Conservation (phyloP, 208 protist genomes). For the Leishmania arabica region DNA sequence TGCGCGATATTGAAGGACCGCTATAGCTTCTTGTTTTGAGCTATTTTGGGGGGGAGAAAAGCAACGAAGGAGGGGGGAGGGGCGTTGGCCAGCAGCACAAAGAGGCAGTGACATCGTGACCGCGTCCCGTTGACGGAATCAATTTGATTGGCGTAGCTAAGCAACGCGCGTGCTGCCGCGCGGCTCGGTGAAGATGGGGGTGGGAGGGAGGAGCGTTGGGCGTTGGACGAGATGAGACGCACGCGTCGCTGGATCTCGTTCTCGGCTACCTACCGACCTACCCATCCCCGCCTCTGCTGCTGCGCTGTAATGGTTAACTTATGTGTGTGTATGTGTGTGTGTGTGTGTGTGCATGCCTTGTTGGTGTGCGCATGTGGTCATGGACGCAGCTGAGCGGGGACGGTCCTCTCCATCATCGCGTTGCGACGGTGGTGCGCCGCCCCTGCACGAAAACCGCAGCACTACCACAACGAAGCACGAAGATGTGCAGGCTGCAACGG, state of each 20-base stretch:
- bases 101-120: not conserved
- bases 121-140: not conserved
- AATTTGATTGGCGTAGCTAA: not conserved
- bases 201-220: not conserved
- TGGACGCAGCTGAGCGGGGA: not conserved
- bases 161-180: not conserved
- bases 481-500: not conserved
- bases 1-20: constrained; percentile 32
- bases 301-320: not conserved
- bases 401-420: not conserved
- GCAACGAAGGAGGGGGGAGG: not conserved
- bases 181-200: not conserved
- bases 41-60: no score
- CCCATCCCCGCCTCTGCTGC: not conserved
- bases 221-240: not conserved
- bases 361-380: not conserved
- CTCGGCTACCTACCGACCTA: not conserved
- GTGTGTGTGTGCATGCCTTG: not conserved
- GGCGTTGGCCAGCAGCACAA: not conserved
- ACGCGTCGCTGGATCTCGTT: not conserved
- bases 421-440: not conserved
- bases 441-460: not conserved
- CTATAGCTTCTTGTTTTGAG: constrained; percentile 25
- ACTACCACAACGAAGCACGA: not conserved
- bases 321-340: not conserved